Evolutionary conservation across 2,329 filamentous ascomycete genomes (phyloP).

Genomic region (Plenodomus tracheiphilus): DNA sequence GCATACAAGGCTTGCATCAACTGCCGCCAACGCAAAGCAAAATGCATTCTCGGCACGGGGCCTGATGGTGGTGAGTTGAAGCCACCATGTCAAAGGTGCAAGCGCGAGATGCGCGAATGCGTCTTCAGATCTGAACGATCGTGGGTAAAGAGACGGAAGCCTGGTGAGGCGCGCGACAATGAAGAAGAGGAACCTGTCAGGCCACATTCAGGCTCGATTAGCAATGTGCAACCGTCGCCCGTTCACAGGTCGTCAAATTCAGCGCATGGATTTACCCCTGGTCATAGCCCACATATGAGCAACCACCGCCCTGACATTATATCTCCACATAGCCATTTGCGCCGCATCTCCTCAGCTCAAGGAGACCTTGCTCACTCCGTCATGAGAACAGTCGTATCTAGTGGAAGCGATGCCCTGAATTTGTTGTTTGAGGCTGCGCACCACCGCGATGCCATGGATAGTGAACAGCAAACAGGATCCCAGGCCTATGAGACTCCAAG

Average conservation of each 20-base stretch:
- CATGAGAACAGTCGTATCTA: constrained; percentile 56
- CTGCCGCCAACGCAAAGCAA: constrained; percentile 57
- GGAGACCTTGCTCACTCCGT: constrained; percentile 46
- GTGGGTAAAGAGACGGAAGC: constrained; percentile 45
- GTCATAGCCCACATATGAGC: constrained; percentile 29
- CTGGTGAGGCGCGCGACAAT: constrained; percentile 30
- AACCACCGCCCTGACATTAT: constrained; percentile 32
- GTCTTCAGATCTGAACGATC: constrained; percentile 48
- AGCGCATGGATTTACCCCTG: constrained; percentile 27
- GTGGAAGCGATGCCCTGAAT: constrained; percentile 58
- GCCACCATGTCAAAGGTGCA: constrained; percentile 54
- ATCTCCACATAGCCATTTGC: constrained; percentile 33
- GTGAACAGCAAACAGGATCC: constrained; percentile 37
- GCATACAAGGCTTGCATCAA: constrained; percentile 60
- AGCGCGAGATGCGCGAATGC: constrained; percentile 55
- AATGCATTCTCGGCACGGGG: constrained; percentile 53
- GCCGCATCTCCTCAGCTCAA: constrained; percentile 39
- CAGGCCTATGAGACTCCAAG: constrained; percentile 44
- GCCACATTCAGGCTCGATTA: constrained; percentile 11
- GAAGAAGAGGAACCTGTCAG: constrained; percentile 19
- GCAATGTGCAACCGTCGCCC: constrained; percentile 20
- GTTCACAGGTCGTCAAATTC: constrained; percentile 30
- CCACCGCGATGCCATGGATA: constrained; percentile 43
- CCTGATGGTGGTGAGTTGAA: constrained; percentile 48
- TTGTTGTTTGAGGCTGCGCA: constrained; percentile 57